Conservation (phyloP, 805 yeast species). For the Kodamaea laetipori region DNA sequence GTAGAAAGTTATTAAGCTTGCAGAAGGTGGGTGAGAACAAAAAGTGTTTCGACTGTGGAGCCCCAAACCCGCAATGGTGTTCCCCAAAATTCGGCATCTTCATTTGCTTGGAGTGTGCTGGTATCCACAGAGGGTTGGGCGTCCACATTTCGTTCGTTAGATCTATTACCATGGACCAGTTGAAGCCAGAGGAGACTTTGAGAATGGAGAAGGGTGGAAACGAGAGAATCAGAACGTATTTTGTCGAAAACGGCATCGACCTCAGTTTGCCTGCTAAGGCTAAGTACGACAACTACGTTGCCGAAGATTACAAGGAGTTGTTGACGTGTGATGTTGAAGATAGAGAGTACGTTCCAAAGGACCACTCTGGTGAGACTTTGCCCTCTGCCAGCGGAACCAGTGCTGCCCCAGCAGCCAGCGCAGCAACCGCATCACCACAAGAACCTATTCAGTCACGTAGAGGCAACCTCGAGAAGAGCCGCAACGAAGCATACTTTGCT, state of each 20-base stretch:
- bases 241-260: conserved; percentile 72
- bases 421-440: conserved; percentile 25
- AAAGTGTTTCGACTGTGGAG: conserved; percentile 89
- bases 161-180: conserved; percentile 97
- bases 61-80: conserved; percentile 99
- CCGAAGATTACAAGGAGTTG: conserved; percentile 90
- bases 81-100: conserved; percentile 97
- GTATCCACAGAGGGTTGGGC: conserved; percentile 92
- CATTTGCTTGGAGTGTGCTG: conserved; percentile 97
- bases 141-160: conserved; percentile 96
- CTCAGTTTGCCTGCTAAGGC: conserved; percentile 60
- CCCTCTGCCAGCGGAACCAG: conserved; percentile 27
- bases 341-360: conserved; percentile 63
- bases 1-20: conserved; percentile 70
- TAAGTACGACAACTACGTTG: conserved; percentile 87
- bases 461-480: conserved; percentile 44
- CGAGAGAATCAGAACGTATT: conserved; percentile 67
- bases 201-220: conserved; percentile 97
- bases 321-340: conserved; percentile 78
- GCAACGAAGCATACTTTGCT: conserved; percentile 82
- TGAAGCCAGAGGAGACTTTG: conserved; percentile 85
- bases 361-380: conserved; percentile 51
- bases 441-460: conserved; percentile 44
- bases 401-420: conserved; percentile 12
- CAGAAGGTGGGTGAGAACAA: conserved; percentile 84